A percentile compares a stretch with the other conserved stretches of the same genome.
These are phyloP conservation scores for Debaryomycetaceae sp. DNA, from an alignment of 1,139 yeast species.

Conservation along the genomic window DNA sequence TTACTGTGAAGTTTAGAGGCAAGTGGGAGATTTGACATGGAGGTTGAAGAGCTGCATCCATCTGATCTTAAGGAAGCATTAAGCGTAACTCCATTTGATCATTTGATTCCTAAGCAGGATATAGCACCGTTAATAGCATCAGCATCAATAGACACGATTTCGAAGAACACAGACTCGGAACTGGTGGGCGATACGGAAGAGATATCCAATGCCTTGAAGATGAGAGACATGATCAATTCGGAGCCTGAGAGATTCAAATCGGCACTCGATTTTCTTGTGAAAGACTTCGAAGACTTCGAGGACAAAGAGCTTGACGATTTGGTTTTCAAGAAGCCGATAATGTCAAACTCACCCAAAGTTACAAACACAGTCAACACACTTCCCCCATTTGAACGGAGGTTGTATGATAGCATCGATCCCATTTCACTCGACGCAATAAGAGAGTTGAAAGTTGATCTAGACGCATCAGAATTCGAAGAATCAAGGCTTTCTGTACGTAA, in stretches of 20 bases:
- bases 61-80: constrained; percentile 23
- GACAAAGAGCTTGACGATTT: constrained; percentile 15
- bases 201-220: constrained; percentile 1
- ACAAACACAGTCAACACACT: constrained; percentile 1
- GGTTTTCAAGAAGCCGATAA: constrained; percentile 9
- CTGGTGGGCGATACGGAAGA: constrained; percentile 1
- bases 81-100: constrained; percentile 25
- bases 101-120: constrained; percentile 28
- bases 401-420: constrained; percentile 6
- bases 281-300: constrained; percentile 15
- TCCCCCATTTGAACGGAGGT: constrained; percentile 8
- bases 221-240: constrained; percentile 9
- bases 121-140: constrained; percentile 19
- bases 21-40: not conserved
- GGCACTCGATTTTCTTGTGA: constrained; percentile 12
- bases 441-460: constrained; percentile 3
- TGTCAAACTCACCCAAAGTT: not conserved
- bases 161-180: constrained; percentile 2
- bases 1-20: too few relatives aligned
- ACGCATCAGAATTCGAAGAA: constrained; percentile 4
- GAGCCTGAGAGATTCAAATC: constrained; percentile 12
- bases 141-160: constrained; percentile 5
- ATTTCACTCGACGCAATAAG: constrained; percentile 5
- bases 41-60: not conserved
- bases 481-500: constrained; percentile 13